Evolutionary conservation across 2,329 filamentous ascomycete species (phyloP).

Genomic region (Lomentospora prolificans): DNA sequence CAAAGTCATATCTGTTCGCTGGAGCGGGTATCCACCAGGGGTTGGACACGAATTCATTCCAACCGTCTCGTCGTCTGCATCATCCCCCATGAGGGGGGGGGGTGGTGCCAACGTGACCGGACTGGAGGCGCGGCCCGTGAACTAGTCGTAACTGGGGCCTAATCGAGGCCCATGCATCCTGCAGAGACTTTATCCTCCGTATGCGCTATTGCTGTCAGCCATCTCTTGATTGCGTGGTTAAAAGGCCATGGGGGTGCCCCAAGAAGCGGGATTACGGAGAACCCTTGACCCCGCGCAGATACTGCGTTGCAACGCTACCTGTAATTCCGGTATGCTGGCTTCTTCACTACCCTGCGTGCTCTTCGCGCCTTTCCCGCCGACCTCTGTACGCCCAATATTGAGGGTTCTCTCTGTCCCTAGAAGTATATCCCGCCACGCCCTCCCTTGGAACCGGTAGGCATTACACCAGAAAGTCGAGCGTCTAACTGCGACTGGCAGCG

Average conservation of each 20-base stretch:
- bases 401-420: no score
- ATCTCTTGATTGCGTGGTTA: not conserved
- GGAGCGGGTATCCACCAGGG: not conserved
- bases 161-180: not conserved
- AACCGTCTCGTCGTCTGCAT: no score
- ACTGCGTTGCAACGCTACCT: not conserved
- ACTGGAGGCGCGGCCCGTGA: not conserved
- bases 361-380: not conserved
- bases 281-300: not conserved
- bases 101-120: not conserved
- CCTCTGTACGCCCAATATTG: no score
- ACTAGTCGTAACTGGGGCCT: not conserved
- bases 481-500: not conserved
- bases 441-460: no score
- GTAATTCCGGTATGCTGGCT: not conserved
- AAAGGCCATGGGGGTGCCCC: not conserved
- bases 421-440: no score
- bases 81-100: not conserved
- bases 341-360: not conserved
- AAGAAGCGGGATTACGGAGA: not conserved
- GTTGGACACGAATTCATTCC: slow-evolving; percentile 1
- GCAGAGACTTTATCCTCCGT: not conserved
- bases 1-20: not conserved
- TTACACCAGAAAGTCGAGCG: no score
- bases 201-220: not conserved